phyloP scores from a whole-genome alignment of 2,329 filamentous ascomycete species.

The Penicillium corylophilum region DNA sequence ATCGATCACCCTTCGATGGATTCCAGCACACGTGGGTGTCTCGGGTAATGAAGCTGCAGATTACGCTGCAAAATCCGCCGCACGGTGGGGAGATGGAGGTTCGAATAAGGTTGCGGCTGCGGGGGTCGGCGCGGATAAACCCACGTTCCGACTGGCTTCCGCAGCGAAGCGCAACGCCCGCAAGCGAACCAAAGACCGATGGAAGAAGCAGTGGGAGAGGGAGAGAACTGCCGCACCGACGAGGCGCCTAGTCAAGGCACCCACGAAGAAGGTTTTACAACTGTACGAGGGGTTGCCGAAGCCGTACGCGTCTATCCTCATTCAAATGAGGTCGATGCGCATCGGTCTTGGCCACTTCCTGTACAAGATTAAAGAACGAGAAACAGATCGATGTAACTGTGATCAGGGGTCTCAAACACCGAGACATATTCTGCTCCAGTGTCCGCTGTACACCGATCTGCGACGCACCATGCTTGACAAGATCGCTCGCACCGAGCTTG shows the following conservation, averaged over 20 bases:
- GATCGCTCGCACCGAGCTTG: too few relatives aligned
- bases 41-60: neutral
- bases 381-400: slow-evolving; percentile 1
- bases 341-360: slow-evolving; percentile 10
- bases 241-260: neutral
- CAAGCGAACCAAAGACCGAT: neutral
- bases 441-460: too few relatives aligned
- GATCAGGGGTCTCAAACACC: slow-evolving; percentile 4
- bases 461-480: too few relatives aligned
- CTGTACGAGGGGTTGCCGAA: slow-evolving; percentile 5
- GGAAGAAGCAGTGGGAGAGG: neutral
- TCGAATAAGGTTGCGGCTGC: too few relatives aligned
- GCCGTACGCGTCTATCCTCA: neutral
- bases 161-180: neutral
- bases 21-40: neutral
- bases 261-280: neutral
- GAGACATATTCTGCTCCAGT: neutral
- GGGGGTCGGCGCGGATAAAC: neutral
- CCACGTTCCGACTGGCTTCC: neutral
- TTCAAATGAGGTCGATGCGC: slow-evolving; percentile 7
- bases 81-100: neutral
- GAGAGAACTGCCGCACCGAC: neutral
- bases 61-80: neutral
- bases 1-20: neutral
- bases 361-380: slow-evolving; percentile 5